These are phyloP conservation scores for Fusarium chaquense DNA, from an alignment of 2,329 filamentous ascomycete genomes.

Conservation along the genomic window DNA sequence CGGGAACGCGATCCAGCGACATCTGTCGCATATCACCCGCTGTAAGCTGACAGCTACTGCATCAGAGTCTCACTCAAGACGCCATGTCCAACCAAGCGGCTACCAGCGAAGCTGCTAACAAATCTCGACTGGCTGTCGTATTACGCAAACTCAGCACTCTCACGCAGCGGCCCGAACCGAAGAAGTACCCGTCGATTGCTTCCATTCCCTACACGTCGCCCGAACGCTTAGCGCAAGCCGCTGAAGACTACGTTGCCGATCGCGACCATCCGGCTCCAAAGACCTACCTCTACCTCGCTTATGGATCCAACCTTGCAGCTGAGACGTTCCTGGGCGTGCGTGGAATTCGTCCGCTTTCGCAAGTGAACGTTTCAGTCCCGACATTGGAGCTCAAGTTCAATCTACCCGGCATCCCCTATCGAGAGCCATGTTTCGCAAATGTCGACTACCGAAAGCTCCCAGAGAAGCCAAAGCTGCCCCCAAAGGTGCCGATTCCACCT, in stretches of 20 bases:
- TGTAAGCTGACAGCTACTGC: conserved; percentile 26
- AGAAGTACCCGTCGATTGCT: conserved; percentile 48
- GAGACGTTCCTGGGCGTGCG: conserved; percentile 83
- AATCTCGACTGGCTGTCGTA: conserved; percentile 31
- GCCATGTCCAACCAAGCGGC: conserved; percentile 32
- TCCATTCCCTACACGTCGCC: conserved; percentile 51
- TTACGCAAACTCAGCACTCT: conserved; percentile 46
- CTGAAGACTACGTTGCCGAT: conserved; percentile 43
- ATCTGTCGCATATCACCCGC: conserved; percentile 1
- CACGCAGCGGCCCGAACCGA: conserved; percentile 33
- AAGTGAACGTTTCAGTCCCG: conserved; percentile 85
- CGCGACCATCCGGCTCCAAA: conserved; percentile 40
- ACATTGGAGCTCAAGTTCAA: conserved; percentile 84
- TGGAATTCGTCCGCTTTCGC: conserved; percentile 83
- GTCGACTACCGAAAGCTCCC: conserved; percentile 70
- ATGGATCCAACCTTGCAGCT: conserved; percentile 88
- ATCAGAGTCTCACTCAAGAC: not conserved
- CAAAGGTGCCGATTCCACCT: conserved; percentile 46
- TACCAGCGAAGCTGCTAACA: conserved; percentile 12
- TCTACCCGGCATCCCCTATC: conserved; percentile 85
- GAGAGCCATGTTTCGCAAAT: conserved; percentile 93
- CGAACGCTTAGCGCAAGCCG: conserved; percentile 49
- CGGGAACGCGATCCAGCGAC: not conserved
- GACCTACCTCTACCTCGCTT: conserved; percentile 84
- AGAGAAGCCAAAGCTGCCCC: conserved; percentile 53